These are phyloP conservation scores for Leccinum laetum DNA, from an alignment of 1,284 basidiomycete genomes.

Conservation along the genomic window DNA sequence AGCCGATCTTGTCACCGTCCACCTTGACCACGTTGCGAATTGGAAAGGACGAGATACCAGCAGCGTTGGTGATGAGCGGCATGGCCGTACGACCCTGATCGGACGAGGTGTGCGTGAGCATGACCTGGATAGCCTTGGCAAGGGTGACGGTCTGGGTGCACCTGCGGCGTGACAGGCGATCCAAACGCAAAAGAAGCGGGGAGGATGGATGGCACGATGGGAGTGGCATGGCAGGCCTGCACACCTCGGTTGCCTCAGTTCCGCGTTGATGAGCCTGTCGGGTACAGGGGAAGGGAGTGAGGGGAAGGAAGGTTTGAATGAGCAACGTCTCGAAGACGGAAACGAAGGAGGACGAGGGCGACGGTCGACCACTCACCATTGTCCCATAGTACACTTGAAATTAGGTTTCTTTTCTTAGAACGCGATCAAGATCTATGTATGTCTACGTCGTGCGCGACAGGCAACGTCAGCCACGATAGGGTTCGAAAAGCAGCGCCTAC, in stretches of 20 bases:
- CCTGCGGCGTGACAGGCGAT: too few relatives aligned
- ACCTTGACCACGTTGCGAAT: slow-evolving; percentile 64
- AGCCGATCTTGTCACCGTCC: slow-evolving; percentile 60
- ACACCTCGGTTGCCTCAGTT: slow-evolving; percentile 69
- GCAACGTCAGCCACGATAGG: neutral
- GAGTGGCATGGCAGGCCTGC: slow-evolving; percentile 8
- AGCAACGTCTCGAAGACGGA: slow-evolving; percentile 1
- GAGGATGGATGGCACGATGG: neutral
- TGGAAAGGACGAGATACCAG: slow-evolving; percentile 75
- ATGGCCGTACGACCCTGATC: slow-evolving; percentile 69
- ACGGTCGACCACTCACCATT: slow-evolving; percentile 51
- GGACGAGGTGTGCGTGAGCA: slow-evolving; percentile 73
- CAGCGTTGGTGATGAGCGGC: slow-evolving; percentile 69
- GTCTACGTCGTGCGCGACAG: neutral
- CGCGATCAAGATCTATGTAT: slow-evolving; percentile 55
- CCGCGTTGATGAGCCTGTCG: slow-evolving; percentile 73
- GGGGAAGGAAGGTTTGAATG: neutral
- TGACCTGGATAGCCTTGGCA: slow-evolving; percentile 62
- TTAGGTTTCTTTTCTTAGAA: slow-evolving; percentile 73
- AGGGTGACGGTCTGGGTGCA: slow-evolving; percentile 56
- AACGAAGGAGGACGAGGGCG: neutral
- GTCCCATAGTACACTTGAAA: slow-evolving; percentile 79
- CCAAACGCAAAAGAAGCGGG: neutral
- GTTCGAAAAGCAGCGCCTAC: slow-evolving; percentile 34
- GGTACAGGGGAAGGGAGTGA: slow-evolving; percentile 29